A percentile compares a stretch with the other conserved stretches of the same genome.
Conservation (phyloP, 1,139 yeast genomes). For the Debaryomyces nepalensis region DNA sequence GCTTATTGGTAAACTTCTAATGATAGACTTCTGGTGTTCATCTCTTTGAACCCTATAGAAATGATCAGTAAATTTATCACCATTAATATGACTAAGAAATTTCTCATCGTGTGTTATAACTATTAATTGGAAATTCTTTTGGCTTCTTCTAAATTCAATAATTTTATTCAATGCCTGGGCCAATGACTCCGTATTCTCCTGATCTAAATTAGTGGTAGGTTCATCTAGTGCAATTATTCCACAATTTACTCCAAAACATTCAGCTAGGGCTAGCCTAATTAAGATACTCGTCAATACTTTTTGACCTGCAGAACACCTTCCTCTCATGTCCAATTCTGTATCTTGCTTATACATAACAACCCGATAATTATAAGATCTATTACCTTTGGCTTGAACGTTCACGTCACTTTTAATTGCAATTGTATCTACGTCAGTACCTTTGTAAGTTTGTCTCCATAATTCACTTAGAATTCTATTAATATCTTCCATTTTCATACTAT, state of each 20-base stretch:
- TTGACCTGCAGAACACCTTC: conserved; percentile 98
- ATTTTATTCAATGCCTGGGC: conserved; percentile 81
- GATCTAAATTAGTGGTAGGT: conserved; percentile 95
- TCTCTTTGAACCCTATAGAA: conserved; percentile 83
- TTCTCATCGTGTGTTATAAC: conserved; percentile 97
- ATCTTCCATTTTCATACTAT: conserved; percentile 88
- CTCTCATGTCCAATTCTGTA: conserved; percentile 95
- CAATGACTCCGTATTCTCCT: conserved; percentile 84
- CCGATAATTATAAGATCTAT: conserved; percentile 84
- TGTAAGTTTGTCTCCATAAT: conserved; percentile 91
- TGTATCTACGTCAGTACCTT: conserved; percentile 94
- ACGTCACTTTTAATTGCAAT: conserved; percentile 85
- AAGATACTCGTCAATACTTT: conserved; percentile 92
- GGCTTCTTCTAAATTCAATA: conserved; percentile 73
- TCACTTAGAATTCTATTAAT: conserved; percentile 88
- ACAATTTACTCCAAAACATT: conserved; percentile 93
- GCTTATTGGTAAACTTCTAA: conserved; percentile 51
- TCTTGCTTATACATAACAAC: conserved; percentile 95
- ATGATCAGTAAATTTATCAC: conserved; percentile 84
- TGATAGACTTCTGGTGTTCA: conserved; percentile 77
- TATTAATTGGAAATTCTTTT: conserved; percentile 88
- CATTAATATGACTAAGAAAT: conserved; percentile 83
- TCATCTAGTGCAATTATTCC: conserved; percentile 97
- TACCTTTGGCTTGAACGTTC: conserved; percentile 59
- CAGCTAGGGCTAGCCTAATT: conserved; percentile 89